Conservation (phyloP, 1,139 yeast species). For the Spathaspora jeffriesii region DNA sequence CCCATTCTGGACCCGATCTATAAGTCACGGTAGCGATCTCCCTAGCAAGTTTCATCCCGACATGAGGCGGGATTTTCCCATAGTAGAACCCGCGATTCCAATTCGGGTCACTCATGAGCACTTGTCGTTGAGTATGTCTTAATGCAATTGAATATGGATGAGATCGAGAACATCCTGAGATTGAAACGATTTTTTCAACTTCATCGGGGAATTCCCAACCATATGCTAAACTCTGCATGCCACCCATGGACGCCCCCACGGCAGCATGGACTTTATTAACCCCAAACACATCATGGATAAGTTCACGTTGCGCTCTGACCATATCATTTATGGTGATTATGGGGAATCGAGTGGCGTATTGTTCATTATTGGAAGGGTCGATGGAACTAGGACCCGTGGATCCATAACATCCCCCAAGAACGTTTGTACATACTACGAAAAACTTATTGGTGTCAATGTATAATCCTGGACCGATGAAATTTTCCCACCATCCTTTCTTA, state of each 20-base stretch:
- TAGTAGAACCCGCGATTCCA: constrained; percentile 94
- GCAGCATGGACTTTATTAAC: constrained; percentile 71
- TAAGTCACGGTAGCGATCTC: constrained; percentile 94
- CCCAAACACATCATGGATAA: constrained; percentile 61
- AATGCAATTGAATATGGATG: constrained; percentile 95
- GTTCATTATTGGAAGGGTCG: constrained; percentile 67
- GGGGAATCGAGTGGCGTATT: constrained; percentile 89
- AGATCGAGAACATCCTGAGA: constrained; percentile 90
- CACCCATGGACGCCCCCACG: constrained; percentile 96
- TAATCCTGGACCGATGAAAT: constrained; percentile 83
- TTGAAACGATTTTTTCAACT: constrained; percentile 71
- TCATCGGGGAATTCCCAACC: constrained; percentile 81
- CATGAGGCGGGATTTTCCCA: constrained; percentile 79
- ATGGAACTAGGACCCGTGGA: constrained; percentile 89
- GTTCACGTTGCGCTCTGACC: constrained; percentile 83
- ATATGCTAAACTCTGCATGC: constrained; percentile 92
- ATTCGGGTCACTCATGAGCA: constrained; percentile 90
- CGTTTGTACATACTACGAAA: constrained; percentile 87
- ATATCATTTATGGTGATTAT: constrained; percentile 84
- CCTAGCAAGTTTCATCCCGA: constrained; percentile 92
- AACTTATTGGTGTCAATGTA: constrained; percentile 80
- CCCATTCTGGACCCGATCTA: constrained; percentile 98
- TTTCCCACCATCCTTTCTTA: constrained; percentile 95
- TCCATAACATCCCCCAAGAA: constrained; percentile 93
- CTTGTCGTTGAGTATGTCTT: constrained; percentile 92